Base-by-base conservation (phyloP, 2,329 filamentous ascomycete genomes). In the Cladosporium sp. region DNA sequence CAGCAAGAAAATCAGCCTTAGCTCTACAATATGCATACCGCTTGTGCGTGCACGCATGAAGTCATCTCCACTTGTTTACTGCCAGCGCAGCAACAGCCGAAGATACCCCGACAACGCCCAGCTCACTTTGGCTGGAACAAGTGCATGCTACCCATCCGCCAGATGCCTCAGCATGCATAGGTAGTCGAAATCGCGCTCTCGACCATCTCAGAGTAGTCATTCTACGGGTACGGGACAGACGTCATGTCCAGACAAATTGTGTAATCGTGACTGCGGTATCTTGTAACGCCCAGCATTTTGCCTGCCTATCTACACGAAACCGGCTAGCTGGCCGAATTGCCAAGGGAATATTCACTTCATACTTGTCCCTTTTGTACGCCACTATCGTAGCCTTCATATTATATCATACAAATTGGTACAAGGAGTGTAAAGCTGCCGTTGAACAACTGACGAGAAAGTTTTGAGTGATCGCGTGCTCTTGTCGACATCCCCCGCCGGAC, bases 291-390 rank as follows among this genome's bases (percentile, higher is more conserved):
- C 22, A 45, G 42, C 25, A 17, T 15, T n/a, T 53, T 37, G 50
- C 50, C 44, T 53, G 24, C 52, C 51, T 55, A 55, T 55, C 52
- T 36, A 55, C 34, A 35, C 40, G 40, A 55, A 55, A 55, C 52
- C 32, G 40, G 40, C 52, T 34, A 37, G 40, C 52, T 55, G 42
- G 52, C 52, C 52, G 40, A 55, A 24, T 22, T 50, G 52, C 52
- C 52, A 55, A 55, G 52, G 10, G 34, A 25, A 44, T 34, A 34
- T 34, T 54, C 51, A 54, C 51, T 55, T 37, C 28, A 45, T 34
- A 55, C 52, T 20, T 55, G 52, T 55, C 52, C 39, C 22, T 40
- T 53, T 25, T 13, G 6, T 45, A 28, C 24, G 42, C 42, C 42
- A 28, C 42, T 24, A 45, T n/a, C 17, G 15, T 45, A 28, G 2